Conservation (phyloP, 2,329 filamentous ascomycete genomes). For the Trichoderma cornu-damae region DNA sequence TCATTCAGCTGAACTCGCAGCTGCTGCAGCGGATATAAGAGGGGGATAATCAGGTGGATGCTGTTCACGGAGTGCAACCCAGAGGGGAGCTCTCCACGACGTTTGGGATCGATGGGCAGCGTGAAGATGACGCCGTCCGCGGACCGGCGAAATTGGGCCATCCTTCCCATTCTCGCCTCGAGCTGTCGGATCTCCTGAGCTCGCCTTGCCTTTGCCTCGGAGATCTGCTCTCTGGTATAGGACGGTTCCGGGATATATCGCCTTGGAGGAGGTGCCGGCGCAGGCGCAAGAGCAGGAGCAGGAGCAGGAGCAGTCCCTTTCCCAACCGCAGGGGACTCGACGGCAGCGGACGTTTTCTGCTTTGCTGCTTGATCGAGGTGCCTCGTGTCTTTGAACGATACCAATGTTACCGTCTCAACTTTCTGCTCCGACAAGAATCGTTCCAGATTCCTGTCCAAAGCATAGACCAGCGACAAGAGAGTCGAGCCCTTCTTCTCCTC, state of each 20-base stretch:
- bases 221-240: constrained; percentile 56
- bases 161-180: constrained; percentile 66
- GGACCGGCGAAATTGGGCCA: constrained; percentile 62
- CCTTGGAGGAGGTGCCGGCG: constrained; percentile 21
- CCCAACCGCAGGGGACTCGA: not conserved
- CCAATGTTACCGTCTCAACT: constrained; percentile 65
- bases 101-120: constrained; percentile 63
- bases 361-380: constrained; percentile 34
- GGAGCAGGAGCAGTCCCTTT: constrained; percentile 20
- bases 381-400: constrained; percentile 55
- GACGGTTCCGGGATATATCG: constrained; percentile 42
- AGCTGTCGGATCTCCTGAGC: constrained; percentile 65
- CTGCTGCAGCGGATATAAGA: constrained; percentile 65
- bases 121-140: constrained; percentile 66
- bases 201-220: constrained; percentile 57
- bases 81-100: constrained; percentile 54
- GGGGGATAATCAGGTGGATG: constrained; percentile 63
- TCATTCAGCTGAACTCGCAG: constrained; percentile 62
- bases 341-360: constrained; percentile 9
- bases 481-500: constrained; percentile 51
- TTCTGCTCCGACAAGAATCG: constrained; percentile 63
- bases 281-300: too few relatives aligned
- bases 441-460: constrained; percentile 68
- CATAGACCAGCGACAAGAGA: constrained; percentile 61
- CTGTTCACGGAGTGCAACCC: constrained; percentile 58